These are phyloP conservation scores for Rhizomucor miehei DNA, from an alignment of 371 early-diverging fungal genomes.

Conservation along the genomic window DNA sequence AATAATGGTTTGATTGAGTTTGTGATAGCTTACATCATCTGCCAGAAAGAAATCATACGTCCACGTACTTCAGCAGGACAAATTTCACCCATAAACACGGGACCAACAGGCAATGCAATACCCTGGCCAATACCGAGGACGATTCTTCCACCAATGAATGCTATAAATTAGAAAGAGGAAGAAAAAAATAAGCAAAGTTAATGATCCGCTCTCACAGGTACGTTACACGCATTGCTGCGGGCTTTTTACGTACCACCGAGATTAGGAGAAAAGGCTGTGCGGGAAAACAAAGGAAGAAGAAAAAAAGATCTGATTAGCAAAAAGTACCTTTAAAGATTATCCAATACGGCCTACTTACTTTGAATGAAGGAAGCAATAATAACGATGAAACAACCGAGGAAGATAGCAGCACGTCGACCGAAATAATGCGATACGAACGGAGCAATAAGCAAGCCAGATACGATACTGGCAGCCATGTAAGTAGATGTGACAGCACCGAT, in stretches of 20 bases:
- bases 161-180: conserved; percentile 1
- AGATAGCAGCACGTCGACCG: conserved; percentile 26
- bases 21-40: conserved; percentile 16
- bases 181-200: conserved; percentile 4
- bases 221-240: neutral
- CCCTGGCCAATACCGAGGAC: conserved; percentile 26
- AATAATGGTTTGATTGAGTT: neutral
- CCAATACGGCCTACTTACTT: conserved; percentile 3
- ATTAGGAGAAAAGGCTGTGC: conserved; percentile 20
- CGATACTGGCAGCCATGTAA: conserved; percentile 24
- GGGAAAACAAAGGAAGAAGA: neutral
- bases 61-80: conserved; percentile 25
- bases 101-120: conserved; percentile 26
- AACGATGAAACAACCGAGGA: conserved; percentile 18
- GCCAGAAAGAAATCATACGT: conserved; percentile 33
- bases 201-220: neutral
- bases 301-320: neutral
- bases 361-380: conserved; percentile 23
- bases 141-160: conserved; percentile 26
- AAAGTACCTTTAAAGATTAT: neutral
- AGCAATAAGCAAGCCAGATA: conserved; percentile 19
- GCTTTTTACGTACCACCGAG: conserved; percentile 7
- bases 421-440: conserved; percentile 18
- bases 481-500: conserved; percentile 26
- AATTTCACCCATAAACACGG: conserved; percentile 26